phyloP scores from a whole-genome alignment of 306 rosid species.

The Cucurbita argyrosperma region DNA sequence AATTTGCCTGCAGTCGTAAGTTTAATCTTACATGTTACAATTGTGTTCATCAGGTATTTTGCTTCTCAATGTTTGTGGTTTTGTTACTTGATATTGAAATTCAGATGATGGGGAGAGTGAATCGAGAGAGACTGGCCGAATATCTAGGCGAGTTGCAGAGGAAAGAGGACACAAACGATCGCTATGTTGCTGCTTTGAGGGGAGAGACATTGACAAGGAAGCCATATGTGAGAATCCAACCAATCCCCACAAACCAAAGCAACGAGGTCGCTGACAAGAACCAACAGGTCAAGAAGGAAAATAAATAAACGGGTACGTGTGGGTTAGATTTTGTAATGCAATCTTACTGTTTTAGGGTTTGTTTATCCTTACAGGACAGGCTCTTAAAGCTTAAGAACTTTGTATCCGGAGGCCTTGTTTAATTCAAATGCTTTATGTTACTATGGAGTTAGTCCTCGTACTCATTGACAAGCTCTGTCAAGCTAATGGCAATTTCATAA shows the following conservation, averaged over 20 bases:
- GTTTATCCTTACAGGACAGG: not conserved
- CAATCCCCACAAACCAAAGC: conserved; percentile 37
- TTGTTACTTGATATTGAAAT: not conserved
- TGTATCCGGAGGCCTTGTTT: not conserved
- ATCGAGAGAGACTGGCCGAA: conserved; percentile 70
- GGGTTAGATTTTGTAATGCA: not conserved
- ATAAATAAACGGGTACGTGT: not conserved
- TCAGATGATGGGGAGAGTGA: conserved; percentile 80
- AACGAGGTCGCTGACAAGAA: conserved; percentile 14
- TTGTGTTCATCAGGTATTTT: not conserved
- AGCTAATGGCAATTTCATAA: not conserved
- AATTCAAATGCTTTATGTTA: not conserved
- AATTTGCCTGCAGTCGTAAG: not conserved
- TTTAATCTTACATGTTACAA: not conserved
- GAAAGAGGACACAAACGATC: conserved; percentile 79
- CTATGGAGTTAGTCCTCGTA: not conserved
- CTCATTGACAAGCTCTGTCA: not conserved
- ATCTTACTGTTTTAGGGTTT: not conserved
- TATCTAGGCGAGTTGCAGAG: conserved; percentile 71
- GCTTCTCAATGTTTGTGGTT: not conserved
- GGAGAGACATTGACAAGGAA: conserved; percentile 77
- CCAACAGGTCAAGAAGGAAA: conserved; percentile 25
- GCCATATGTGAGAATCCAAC: conserved; percentile 80
- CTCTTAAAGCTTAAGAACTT: not conserved
- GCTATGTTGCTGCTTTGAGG: conserved; percentile 74